Conservation (phyloP, 2,329 filamentous ascomycete genomes). For the Apiospora saccharicola region DNA sequence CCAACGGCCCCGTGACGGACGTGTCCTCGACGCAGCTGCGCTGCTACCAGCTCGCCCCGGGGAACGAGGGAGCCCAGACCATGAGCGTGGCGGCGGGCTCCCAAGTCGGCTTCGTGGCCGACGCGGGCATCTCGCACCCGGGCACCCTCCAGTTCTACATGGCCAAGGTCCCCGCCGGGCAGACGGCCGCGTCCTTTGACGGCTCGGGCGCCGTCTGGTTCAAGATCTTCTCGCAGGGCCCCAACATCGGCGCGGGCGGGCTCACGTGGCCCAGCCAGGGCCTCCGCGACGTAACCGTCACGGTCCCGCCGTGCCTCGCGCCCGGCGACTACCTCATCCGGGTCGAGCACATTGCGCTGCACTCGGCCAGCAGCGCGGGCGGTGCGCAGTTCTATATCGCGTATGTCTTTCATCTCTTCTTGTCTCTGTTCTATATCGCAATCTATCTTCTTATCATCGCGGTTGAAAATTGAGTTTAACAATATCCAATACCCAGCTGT, state of each 20-base stretch:
- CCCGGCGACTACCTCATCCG: slow-evolving; percentile 58
- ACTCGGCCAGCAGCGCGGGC: slow-evolving; percentile 48
- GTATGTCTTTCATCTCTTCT: slow-evolving; percentile 8
- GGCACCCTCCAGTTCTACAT: slow-evolving; percentile 50
- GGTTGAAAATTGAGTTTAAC: background rate
- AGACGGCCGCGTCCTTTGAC: slow-evolving; percentile 48
- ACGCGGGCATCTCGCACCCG: slow-evolving; percentile 51
- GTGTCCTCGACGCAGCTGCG: slow-evolving; percentile 42
- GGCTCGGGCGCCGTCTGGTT: slow-evolving; percentile 49
- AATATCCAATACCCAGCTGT: slow-evolving; percentile 31
- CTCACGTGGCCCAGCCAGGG: slow-evolving; percentile 51
- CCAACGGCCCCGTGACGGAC: slow-evolving; percentile 43
- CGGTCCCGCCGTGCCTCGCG: slow-evolving; percentile 52
- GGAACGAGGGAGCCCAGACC: slow-evolving; percentile 46
- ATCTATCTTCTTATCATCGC: too few species aligned
- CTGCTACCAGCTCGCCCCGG: slow-evolving; percentile 41
- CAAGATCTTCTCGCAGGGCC: slow-evolving; percentile 54
- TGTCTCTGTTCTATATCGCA: too few species aligned
- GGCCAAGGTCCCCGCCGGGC: slow-evolving; percentile 48
- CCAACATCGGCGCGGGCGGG: slow-evolving; percentile 43
- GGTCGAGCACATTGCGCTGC: slow-evolving; percentile 57
- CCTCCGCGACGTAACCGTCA: slow-evolving; percentile 47
- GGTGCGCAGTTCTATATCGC: slow-evolving; percentile 57
- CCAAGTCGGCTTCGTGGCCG: slow-evolving; percentile 53
- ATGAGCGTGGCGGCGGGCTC: slow-evolving; percentile 53